A percentile compares a stretch with the other conserved stretches of the same genome.
phyloP scores from a whole-genome alignment of 495 filamentous ascomycete genomes.

The Neurospora discreta region DNA sequence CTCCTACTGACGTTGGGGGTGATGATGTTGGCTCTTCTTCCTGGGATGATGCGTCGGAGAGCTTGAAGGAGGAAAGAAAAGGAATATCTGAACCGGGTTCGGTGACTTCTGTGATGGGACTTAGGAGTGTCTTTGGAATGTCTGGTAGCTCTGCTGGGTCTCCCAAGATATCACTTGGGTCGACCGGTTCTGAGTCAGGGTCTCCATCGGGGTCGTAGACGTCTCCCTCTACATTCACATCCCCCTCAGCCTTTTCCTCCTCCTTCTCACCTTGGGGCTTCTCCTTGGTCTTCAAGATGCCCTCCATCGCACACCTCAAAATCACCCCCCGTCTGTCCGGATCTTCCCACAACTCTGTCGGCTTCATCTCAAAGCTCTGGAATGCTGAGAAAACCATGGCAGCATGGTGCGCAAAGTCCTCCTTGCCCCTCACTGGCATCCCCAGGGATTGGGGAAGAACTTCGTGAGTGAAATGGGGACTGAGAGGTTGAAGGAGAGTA shows the following conservation, averaged over 20 bases:
- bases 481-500: conserved; percentile 21
- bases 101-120: not conserved
- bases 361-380: conserved; percentile 26
- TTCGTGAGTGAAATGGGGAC: conserved; percentile 23
- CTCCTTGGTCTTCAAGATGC: conserved; percentile 11
- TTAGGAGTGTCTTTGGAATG: not conserved
- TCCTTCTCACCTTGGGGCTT: not conserved
- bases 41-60: not conserved
- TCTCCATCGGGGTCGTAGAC: not conserved
- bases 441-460: conserved; percentile 26
- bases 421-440: conserved; percentile 22
- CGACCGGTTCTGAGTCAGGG: not conserved
- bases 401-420: conserved; percentile 24
- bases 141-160: not conserved
- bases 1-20: not conserved
- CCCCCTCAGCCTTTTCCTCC: not conserved
- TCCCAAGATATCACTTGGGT: not conserved
- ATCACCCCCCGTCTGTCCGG: conserved; percentile 14
- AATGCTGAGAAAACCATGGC: conserved; percentile 27
- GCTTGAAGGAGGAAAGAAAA: not conserved
- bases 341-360: conserved; percentile 25
- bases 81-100: not conserved
- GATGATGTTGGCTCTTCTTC: not conserved
- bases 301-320: conserved; percentile 27
- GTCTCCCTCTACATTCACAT: not conserved